Base-by-base conservation (phyloP, 805 yeast species). In the Candida koratica region DNA sequence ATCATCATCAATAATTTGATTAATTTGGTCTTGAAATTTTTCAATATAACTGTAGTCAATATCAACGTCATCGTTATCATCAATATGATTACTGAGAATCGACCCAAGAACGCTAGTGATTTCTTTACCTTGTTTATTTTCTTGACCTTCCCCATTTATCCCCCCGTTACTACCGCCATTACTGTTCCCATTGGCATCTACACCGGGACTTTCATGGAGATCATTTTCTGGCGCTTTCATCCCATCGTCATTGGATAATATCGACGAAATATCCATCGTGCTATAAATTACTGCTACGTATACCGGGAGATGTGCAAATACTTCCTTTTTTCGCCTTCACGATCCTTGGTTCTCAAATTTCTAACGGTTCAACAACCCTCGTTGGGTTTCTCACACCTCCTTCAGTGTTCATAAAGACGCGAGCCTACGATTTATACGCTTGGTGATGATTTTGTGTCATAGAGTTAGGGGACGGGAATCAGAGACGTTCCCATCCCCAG, bases 241-340 rank as follows among this genome's bases (percentile, higher is more conserved):
- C 6, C 25, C 34, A 22, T 20, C 44, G 38, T 57, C 61, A 33
- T 41, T 49, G 17, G 64, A 53, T 47, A 61, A 52, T 57, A 61
- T 61, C 17, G 64, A 59, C 11, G 64, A 58, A 28, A 60, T 60
- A 43, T 60, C 58, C 66, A 60, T 60, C 11, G 7, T 41, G 11
- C 4, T 20, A 10, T 7, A 8, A 10, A 8, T 20, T 20, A 20
- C 23, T 8, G 9, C 10, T 20, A 20, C 23, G 7, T 20, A 20
- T 20, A 20, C 7, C 23, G 9, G 10, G 10, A 20, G 23, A 10
- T 20, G 7, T 20, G 9, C 23, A 20, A 20, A 20, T 20, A 7
- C 10, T 8, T 20, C 17, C 25, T 25, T 22, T 29, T 29, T 19
- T 29, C 32, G 32, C 32, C 25, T 29, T 29, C 25, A 29, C 32